Evolutionary conservation across 1,284 basidiomycete genomes (phyloP), one percentile per base, ranked within the genome.

Genomic region (Cryptococcus sp.): DNA sequence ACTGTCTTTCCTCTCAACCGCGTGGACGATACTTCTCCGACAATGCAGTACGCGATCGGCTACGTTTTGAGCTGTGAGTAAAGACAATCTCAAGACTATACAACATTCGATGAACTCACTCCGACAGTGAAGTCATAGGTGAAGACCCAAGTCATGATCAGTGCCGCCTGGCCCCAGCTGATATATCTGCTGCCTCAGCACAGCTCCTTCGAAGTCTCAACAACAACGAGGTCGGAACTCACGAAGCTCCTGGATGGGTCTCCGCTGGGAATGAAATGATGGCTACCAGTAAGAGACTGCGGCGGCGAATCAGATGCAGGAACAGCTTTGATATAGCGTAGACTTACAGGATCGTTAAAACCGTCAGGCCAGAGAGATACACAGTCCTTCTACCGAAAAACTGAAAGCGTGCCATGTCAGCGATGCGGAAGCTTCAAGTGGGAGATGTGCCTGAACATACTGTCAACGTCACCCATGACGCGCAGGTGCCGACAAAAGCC

Each of bases 1-100:
- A 81, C 77, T 5, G 81, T 78, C 70, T 82, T 82, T 48, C 76
- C 72, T 47, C 79, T 70, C 3, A 80, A 69, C 19, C 79, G 73
- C 5, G 76, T 78, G 22, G 78, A 76, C 0, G 72, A 67, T 19
- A 75, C 65, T 59, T 80, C 79, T 22, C 76, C 76, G 20, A 80
- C 76, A 47, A 80, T 61, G 51, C 67, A 63, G 63, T 77, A 59
- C 4, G 46, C 45, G 3, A 59, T 20, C 5, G 56, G 43, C 37
- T 46, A 10, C 16, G 46, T 22, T 46, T 26, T 34, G 44, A 29
- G 26, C 26, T 29, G 26, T 29, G 26, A 29, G 26, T 29, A 29
- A 29, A 29, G 26, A 29, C 10, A 29, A 29, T 10, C 26, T 29
- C 26, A 29, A 29, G 10, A 29, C 26, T 29, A 10, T 29, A 29